Evolutionary conservation across 225 moss, liverwort and hornwort genomes (phyloP).

Genomic region (Lunularia cruciata): DNA sequence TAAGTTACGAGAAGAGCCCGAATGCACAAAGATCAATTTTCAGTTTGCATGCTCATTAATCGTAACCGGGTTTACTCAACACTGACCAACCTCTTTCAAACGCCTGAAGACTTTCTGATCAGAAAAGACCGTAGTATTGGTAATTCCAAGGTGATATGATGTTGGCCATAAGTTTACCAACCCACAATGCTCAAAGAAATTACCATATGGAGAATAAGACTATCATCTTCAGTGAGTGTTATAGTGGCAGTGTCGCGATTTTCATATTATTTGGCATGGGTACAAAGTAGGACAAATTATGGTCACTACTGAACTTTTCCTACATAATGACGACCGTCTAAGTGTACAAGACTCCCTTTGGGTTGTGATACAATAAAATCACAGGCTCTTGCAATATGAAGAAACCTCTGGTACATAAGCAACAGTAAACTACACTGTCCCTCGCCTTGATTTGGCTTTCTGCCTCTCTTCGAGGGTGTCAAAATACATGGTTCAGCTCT

Average conservation of each 20-base stretch:
- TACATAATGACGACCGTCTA: conserved; percentile 3
- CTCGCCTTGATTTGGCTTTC: neutral
- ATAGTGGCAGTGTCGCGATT: neutral
- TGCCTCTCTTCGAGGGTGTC: neutral
- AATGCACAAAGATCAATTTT: too few relatives aligned
- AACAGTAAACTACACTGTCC: conserved; percentile 14
- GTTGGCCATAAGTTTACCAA: too few relatives aligned
- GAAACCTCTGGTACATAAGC: conserved; percentile 6
- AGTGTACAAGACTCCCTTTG: conserved; percentile 23
- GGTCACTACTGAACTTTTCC: neutral
- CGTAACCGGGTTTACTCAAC: too few relatives aligned
- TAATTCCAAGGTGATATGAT: too few relatives aligned
- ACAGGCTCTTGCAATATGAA: conserved; percentile 3
- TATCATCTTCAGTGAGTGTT: too few relatives aligned
- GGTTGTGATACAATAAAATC: conserved; percentile 20
- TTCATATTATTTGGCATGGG: conserved; percentile 17
- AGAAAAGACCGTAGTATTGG: too few relatives aligned
- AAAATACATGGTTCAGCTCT: neutral
- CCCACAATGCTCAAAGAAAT: too few relatives aligned
- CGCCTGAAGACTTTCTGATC: too few relatives aligned
- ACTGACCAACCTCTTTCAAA: too few relatives aligned
- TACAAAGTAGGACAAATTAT: neutral
- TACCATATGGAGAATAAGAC: too few relatives aligned
- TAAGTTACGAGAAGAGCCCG: too few relatives aligned
- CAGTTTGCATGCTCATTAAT: too few relatives aligned